phyloP scores from a whole-genome alignment of 495 filamentous ascomycete genomes.

The Hypomontagnella submonticulosa region DNA sequence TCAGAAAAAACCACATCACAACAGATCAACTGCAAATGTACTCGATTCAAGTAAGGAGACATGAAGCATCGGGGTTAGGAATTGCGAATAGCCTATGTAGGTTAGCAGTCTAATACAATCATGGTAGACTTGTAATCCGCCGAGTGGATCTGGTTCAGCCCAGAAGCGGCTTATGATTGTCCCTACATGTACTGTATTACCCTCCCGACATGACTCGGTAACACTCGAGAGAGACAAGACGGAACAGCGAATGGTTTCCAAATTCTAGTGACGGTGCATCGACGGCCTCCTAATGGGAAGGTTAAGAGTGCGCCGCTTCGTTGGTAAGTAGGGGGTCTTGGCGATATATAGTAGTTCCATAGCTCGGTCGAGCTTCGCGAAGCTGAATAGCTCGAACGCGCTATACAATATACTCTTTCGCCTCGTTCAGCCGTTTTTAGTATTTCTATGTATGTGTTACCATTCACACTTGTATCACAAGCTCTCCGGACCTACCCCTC shows the following conservation, averaged over 20 bases:
- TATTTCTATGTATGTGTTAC: too few species aligned
- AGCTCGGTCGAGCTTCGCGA: conserved; percentile 24
- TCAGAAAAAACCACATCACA: too few species aligned
- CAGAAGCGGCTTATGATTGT: conserved; percentile 9
- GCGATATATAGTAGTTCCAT: conserved; percentile 17
- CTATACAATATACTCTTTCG: background rate
- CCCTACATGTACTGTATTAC: conserved; percentile 1
- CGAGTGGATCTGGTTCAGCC: conserved; percentile 30
- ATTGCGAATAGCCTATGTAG: conserved; percentile 26
- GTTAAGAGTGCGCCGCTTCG: too few species aligned
- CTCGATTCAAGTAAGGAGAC: background rate
- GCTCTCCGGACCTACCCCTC: too few species aligned
- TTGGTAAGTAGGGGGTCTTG: conserved; percentile 1
- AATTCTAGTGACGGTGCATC: too few species aligned
- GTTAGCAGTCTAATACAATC: conserved; percentile 11
- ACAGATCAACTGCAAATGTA: background rate
- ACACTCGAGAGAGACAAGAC: conserved; percentile 2
- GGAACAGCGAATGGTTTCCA: background rate
- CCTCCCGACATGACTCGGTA: conserved; percentile 19
- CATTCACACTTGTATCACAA: too few species aligned
- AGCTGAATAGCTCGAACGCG: conserved; percentile 34
- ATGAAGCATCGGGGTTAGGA: background rate
- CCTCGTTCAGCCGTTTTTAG: background rate
- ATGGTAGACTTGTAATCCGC: conserved; percentile 32
- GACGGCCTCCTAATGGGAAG: too few species aligned